Base-by-base conservation (phyloP, 1,284 basidiomycete species). In the Tremellales sp. region DNA sequence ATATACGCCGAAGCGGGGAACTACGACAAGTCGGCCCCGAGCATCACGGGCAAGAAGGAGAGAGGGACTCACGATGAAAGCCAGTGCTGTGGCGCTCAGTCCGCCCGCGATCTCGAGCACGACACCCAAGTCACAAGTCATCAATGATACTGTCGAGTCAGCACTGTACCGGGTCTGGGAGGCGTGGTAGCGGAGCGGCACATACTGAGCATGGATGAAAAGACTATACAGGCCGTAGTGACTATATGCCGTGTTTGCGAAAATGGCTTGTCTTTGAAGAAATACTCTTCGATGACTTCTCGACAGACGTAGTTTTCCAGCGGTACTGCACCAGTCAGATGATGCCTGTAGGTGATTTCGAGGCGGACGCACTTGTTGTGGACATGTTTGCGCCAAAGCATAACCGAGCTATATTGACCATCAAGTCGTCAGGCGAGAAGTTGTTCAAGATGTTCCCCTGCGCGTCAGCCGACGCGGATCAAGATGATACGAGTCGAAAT, bases 351-450 rank as follows among this genome's bases (percentile, higher is more conserved):
- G 2, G 27, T 21, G 6, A 31, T 24, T 5, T 5, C 36, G 19
- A 13, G 1, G n/a, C 2, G 11, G 7, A 48, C 58, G 44, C 37
- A 64, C 61, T 67, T 0, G 94, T 98, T 1, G 93, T 96, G 63
- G 96, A 94, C 94, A 98, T 98, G 75, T 98, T 98, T 53, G 94
- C 74, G 4, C 94, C 94, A 65, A 98, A 97, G 64, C 88, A 91
- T 62, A 97, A 89, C 21, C 93, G 82, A 5, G 94, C 94, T 47
- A 97, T 80, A 68, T 97, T 94, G 74, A 94, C 92, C 49, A 94
- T 64, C 23, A 84, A 82, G 68, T 93, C 88, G 60, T 81, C 78
- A 43, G 78, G 74, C 33, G 86, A 79, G 63, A 96, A 96, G 68
- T 94, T 96, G 74, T 96, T 96, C 58, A 97, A 73, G 50, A 96